A percentile compares a stretch with the other conserved stretches of the same genome.
These are phyloP conservation scores for Alternaria novae-zelandiae DNA, from an alignment of 2,329 filamentous ascomycete species.

Conservation along the genomic window DNA sequence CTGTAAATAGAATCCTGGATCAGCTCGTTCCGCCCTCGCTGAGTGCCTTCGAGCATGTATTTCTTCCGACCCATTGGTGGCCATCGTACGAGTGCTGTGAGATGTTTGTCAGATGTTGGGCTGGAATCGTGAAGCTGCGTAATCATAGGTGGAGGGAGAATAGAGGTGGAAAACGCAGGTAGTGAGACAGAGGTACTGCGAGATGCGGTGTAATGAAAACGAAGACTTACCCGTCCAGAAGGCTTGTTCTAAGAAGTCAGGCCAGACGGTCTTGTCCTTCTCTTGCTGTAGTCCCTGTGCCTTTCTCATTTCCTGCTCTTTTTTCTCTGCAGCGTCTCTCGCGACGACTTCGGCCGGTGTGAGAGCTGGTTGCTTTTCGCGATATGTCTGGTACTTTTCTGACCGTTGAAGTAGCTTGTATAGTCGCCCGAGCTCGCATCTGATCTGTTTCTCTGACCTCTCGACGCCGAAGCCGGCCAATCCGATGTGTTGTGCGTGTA, in stretches of 20 bases:
- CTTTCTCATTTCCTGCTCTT: slow-evolving; percentile 17
- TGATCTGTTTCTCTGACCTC: slow-evolving; percentile 38
- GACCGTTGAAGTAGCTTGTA: slow-evolving; percentile 40
- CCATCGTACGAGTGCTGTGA: slow-evolving; percentile 53
- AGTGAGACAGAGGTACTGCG: not conserved
- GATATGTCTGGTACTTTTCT: slow-evolving; percentile 55
- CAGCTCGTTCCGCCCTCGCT: slow-evolving; percentile 66
- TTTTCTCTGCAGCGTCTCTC: slow-evolving; percentile 25
- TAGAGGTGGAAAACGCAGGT: not conserved
- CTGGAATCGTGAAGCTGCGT: not conserved
- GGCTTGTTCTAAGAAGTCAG: slow-evolving; percentile 55
- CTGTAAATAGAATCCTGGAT: slow-evolving; percentile 65
- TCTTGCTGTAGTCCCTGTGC: slow-evolving; percentile 31
- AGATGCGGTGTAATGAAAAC: not conserved
- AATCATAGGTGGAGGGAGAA: not conserved
- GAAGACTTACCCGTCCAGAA: slow-evolving; percentile 54
- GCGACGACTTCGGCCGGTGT: slow-evolving; percentile 25
- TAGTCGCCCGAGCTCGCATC: slow-evolving; percentile 37
- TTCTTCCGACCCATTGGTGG: slow-evolving; percentile 66
- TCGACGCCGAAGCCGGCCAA: slow-evolving; percentile 26
- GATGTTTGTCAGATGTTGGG: not conserved
- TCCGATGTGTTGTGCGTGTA: slow-evolving; percentile 30
- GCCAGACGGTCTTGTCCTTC: slow-evolving; percentile 52
- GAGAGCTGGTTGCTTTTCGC: slow-evolving; percentile 47
- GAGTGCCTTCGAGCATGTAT: slow-evolving; percentile 56